Base-by-base conservation (phyloP, 2,329 filamentous ascomycete genomes). In the Claviceps cyperi region DNA sequence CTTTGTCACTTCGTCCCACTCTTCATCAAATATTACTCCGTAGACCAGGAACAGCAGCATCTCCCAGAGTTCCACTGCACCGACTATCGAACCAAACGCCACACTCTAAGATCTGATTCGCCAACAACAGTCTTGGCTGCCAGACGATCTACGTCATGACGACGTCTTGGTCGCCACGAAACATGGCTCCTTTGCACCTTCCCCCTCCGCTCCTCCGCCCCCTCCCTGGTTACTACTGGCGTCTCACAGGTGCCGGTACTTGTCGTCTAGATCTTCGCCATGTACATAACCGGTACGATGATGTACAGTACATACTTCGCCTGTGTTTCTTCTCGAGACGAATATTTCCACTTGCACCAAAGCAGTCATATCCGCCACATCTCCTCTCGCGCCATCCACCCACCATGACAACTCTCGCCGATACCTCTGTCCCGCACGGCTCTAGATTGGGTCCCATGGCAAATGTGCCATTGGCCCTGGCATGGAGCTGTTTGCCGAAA, bases 131-230 rank as follows among this genome's bases (percentile, higher is more conserved):
- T 40, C 39, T 22, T 43, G 40, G 40, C 40, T 21, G 14, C 40
- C 21, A 47, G 37, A 45, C 48, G 22, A 36, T 44, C 45, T 52
- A 41, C 52, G 50, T 50, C 47, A 48, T 46, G 50, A 52, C 44
- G 47, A 48, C 49, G 46, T 48, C 35, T 11, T 24, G 4, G 28
- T 21, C 2, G 28, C 22, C 46, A 37, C 21, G 37, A 46, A 52
- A 32, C 15, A 39, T 47, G 51, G 48, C 9, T 7, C 13, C 39
- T 21, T 19, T 24, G 21, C 17, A 22, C 3, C 22, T 14, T 11
- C 13, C 38, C 28, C 6, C 17, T 17, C 13, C 24, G 39, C 24
- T 14, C 17, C 17, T 21, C 22, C 11, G 4, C n/a, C n/a, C 21
- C 40, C 38, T 39, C 38, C 38, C 38, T 37, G 35, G 35, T 5